These are phyloP conservation scores for Strigomonas galati DNA, from an alignment of 208 protist species.

Conservation along the genomic window DNA sequence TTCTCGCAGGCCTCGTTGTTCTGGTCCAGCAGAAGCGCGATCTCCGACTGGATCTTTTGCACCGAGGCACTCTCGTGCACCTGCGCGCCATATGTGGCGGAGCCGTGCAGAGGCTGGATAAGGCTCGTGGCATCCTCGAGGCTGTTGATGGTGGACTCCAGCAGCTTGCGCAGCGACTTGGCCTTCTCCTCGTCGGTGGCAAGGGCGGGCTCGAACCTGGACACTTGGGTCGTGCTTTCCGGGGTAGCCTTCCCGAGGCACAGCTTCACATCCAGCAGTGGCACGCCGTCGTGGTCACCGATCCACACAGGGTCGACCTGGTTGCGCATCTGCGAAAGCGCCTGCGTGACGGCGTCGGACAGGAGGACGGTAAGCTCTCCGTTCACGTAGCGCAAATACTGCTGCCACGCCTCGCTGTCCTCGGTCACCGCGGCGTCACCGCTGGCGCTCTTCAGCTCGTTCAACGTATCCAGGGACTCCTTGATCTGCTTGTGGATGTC, in stretches of 20 bases:
- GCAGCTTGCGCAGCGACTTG: constrained; percentile 44
- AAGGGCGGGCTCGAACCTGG: constrained; percentile 73
- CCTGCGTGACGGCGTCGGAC: constrained; percentile 60
- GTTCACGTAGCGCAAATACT: constrained; percentile 91
- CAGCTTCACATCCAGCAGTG: constrained; percentile 91
- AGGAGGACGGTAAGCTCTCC: constrained; percentile 76
- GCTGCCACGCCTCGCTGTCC: constrained; percentile 72
- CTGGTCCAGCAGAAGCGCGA: constrained; percentile 63
- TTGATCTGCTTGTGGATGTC: constrained; percentile 79
- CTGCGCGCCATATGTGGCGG: constrained; percentile 20
- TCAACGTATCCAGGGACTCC: constrained; percentile 80
- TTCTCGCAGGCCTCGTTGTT: constrained; percentile 80
- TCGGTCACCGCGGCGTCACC: constrained; percentile 30
- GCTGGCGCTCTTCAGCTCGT: constrained; percentile 62
- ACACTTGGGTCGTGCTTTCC: constrained; percentile 38
- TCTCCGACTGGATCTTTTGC: constrained; percentile 58
- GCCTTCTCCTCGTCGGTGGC: constrained; percentile 21
- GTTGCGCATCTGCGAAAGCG: constrained; percentile 77
- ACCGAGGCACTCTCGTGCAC: constrained; percentile 63
- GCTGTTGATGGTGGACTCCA: constrained; percentile 69
- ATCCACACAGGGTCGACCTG: constrained; percentile 90
- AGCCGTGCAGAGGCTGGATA: constrained; percentile 48
- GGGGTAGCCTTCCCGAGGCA: constrained; percentile 64
- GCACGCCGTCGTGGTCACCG: constrained; percentile 81
- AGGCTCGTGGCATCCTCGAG: constrained; percentile 52